A percentile compares a stretch with the other conserved stretches of the same genome.
These are phyloP conservation scores for Myriosclerotinia curreyana DNA, from an alignment of 2,329 filamentous ascomycete species.

Conservation along the genomic window DNA sequence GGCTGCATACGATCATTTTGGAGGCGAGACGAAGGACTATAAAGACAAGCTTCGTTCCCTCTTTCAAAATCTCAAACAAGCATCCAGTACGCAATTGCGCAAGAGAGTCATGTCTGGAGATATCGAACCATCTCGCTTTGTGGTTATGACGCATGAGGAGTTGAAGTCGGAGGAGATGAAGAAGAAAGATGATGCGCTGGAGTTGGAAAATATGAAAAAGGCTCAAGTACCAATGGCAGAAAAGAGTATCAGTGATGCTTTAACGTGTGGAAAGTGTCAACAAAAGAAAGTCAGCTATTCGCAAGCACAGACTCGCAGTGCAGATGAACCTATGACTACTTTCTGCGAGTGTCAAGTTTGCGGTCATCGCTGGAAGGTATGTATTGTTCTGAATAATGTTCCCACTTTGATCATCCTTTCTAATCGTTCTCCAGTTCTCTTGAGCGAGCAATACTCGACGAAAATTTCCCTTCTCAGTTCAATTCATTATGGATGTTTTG, in stretches of 20 bases:
- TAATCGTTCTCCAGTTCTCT: slow-evolving; percentile 37
- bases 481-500: slow-evolving; percentile 37
- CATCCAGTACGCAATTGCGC: slow-evolving; percentile 76
- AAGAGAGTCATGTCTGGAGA: slow-evolving; percentile 71
- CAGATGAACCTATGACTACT: slow-evolving; percentile 88
- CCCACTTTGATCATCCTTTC: slow-evolving; percentile 11
- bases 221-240: slow-evolving; percentile 91
- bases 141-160: slow-evolving; percentile 84
- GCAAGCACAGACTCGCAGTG: slow-evolving; percentile 91
- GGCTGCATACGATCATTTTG: slow-evolving; percentile 68
- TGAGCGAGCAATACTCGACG: slow-evolving; percentile 26
- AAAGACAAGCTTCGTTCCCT: slow-evolving; percentile 86
- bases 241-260: slow-evolving; percentile 82
- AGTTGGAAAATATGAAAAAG: slow-evolving; percentile 94
- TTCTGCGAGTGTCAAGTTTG: slow-evolving; percentile 71
- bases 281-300: slow-evolving; percentile 93
- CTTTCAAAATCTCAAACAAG: slow-evolving; percentile 93
- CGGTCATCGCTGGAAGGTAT: slow-evolving; percentile 70
- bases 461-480: slow-evolving; percentile 29
- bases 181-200: slow-evolving; percentile 69
- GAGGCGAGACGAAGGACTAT: slow-evolving; percentile 72
- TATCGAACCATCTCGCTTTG: slow-evolving; percentile 70
- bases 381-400: slow-evolving; percentile 29
- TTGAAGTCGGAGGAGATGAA: slow-evolving; percentile 83
- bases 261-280: slow-evolving; percentile 89